Conservation (phyloP, 1,284 basidiomycete species). For the Cryptococcus neoformans region DNA sequence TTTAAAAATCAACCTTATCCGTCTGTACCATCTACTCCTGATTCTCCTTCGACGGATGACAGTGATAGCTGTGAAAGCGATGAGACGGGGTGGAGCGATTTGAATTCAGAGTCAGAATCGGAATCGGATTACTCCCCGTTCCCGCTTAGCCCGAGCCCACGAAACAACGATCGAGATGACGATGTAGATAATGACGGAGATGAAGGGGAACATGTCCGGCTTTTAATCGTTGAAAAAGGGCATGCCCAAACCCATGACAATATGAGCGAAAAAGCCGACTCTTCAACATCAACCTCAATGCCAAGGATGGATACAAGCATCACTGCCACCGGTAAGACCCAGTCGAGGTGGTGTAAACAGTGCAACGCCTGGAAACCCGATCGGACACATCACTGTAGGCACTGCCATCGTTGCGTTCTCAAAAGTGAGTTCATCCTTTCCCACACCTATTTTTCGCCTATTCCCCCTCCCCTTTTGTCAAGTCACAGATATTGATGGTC, state of each 20-base stretch:
- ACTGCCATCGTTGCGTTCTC: constrained; percentile 72
- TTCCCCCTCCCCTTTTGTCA: not conserved
- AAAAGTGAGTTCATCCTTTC: constrained; percentile 64
- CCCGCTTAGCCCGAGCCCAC: constrained; percentile 15
- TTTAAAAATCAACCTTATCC: not conserved
- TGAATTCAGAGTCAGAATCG: too few species aligned
- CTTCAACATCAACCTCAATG: too few species aligned
- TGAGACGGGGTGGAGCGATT: too few species aligned
- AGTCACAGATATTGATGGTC: not conserved
- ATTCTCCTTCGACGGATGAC: not conserved
- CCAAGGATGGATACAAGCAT: too few species aligned
- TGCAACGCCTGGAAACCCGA: constrained; percentile 63
- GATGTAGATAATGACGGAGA: too few species aligned
- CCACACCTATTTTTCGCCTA: too few species aligned
- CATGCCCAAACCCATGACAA: too few species aligned
- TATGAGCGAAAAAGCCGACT: too few species aligned
- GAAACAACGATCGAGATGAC: too few species aligned
- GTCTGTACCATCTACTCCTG: not conserved
- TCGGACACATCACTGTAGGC: constrained; percentile 74
- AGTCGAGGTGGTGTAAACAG: constrained; percentile 44
- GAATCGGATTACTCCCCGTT: constrained; percentile 21
- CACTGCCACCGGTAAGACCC: too few species aligned
- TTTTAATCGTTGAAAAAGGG: too few species aligned
- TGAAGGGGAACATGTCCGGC: too few species aligned
- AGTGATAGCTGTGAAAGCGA: not conserved